Evolutionary conservation across 805 yeast genomes (phyloP), one percentile per base, ranked within the genome.

Genomic region (Suhomyces kilbournensis): DNA sequence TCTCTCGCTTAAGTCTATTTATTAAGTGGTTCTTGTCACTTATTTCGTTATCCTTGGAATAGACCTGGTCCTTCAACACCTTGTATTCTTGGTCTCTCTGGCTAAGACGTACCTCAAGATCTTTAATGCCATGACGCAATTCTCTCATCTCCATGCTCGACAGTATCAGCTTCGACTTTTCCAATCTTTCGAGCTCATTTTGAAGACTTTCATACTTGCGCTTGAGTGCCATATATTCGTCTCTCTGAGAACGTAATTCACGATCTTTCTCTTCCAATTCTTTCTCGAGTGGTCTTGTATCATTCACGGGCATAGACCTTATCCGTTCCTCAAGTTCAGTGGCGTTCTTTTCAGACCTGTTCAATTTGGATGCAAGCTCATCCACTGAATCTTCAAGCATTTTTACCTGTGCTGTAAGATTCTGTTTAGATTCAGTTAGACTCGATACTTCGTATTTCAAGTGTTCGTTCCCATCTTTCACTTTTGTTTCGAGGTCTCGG

Each of bases 1-100:
- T 44, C 44, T 54, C 52, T 25, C 52, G 34, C 34, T 54, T 52
- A 4, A 47, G 50, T 28, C 50, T 44, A 34, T 15, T 48, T 10
- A 47, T 30, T 22, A 48, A 38, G 19, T 46, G 39, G 12, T 46
- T 49, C 23, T 44, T 38, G 7, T 49, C 49, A 15, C 46, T 48
- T 4, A 52, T 9, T 28, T 52, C 52, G 9, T 42, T 22, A 14
- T 26, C 42, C 23, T 50, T 34, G 40, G 30, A 5, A n/a, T 51
- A 38, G 7, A 49, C 19, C 32, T 44, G 38, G 30, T 23, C 34
- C 14, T 23, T n/a, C 10, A 48, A 34, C 7, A 12, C 46, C 4
- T 19, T 25, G 3, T 28, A 7, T n/a, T 48, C 40, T 20, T 40
- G 26, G 17, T 39, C 35, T 22, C 28, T 47, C 10, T 22, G 10